A percentile compares a stretch with the other conserved stretches of the same genome.
Conservation (phyloP, 345 rosid genomes). For the Hevea brasiliensis region DNA sequence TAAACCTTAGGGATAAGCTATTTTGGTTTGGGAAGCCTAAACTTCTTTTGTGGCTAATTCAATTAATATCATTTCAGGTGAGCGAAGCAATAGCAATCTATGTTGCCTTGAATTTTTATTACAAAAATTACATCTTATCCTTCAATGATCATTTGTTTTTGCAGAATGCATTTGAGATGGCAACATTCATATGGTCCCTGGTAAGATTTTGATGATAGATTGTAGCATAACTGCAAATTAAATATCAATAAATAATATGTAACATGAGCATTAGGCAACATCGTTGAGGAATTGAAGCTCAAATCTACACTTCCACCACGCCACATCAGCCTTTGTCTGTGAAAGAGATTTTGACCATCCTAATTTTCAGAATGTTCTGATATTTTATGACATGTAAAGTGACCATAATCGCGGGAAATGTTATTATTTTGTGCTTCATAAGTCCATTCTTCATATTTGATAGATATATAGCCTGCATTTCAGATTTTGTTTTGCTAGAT, state of each 20-base stretch:
- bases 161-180: constrained; percentile 83
- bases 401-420: too few species aligned
- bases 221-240: not conserved
- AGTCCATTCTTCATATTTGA: too few species aligned
- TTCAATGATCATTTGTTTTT: constrained; percentile 10
- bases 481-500: constrained; percentile 1
- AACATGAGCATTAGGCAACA: not conserved
- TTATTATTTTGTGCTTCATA: too few species aligned
- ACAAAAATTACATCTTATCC: not conserved
- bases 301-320: not conserved
- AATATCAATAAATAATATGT: not conserved
- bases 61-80: constrained; percentile 65
- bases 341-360: not conserved
- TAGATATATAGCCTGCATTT: not conserved
- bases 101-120: not conserved
- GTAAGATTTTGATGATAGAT: constrained; percentile 39
- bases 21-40: constrained; percentile 68
- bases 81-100: constrained; percentile 3
- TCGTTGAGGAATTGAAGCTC: not conserved
- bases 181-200: constrained; percentile 66
- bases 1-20: constrained; percentile 61
- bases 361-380: too few species aligned
- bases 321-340: not conserved
- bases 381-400: not conserved
- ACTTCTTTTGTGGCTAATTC: constrained; percentile 54